These are phyloP conservation scores for Termitomyces sp. DNA, from an alignment of 768 basidiomycete species.

Conservation along the genomic window DNA sequence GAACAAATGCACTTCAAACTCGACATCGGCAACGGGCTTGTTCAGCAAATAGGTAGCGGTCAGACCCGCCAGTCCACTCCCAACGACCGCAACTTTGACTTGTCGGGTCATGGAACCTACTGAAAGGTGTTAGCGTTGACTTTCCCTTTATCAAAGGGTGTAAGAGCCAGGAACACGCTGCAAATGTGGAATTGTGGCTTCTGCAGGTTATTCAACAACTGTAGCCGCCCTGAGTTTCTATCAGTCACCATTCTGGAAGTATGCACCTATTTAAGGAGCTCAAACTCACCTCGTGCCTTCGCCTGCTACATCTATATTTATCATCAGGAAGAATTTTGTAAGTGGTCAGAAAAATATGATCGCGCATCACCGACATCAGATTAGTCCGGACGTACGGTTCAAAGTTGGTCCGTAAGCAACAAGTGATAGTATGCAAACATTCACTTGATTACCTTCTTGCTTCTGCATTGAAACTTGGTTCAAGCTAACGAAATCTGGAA, in stretches of 20 bases:
- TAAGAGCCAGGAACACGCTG: neutral
- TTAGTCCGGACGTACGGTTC: no score
- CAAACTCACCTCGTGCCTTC: neutral
- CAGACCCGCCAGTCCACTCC: constrained; percentile 71
- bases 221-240: neutral
- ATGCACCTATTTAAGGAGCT: neutral
- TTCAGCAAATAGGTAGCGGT: constrained; percentile 61
- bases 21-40: constrained; percentile 30
- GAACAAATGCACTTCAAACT: constrained; percentile 67
- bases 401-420: no score
- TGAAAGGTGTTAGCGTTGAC: neutral
- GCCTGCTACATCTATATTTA: neutral
- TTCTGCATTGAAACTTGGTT: no score
- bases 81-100: constrained; percentile 66
- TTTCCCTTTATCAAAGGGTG: neutral
- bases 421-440: no score
- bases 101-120: constrained; percentile 26
- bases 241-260: neutral
- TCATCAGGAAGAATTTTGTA: neutral
- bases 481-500: no score
- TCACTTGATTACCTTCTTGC: no score
- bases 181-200: neutral
- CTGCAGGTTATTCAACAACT: neutral
- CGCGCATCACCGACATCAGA: neutral
- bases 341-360: neutral